Evolutionary conservation across 495 filamentous ascomycete species (phyloP).

Genomic region (Neurospora pannonica): DNA sequence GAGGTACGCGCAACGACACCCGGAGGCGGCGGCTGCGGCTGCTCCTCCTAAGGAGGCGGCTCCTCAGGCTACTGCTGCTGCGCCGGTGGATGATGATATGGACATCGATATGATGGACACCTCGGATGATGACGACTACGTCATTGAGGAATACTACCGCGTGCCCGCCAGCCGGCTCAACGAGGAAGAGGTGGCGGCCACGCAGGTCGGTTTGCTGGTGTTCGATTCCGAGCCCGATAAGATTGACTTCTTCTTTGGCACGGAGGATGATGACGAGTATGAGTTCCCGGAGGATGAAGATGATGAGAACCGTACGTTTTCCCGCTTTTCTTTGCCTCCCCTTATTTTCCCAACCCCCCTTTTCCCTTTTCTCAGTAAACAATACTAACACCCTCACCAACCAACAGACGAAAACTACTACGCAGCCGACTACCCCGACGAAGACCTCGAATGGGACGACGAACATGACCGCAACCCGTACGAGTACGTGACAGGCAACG

Average conservation of each 20-base stretch:
- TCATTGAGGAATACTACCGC: conserved; percentile 45
- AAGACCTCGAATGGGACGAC: conserved; percentile 46
- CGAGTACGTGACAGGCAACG: conserved; percentile 32
- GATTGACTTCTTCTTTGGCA: conserved; percentile 40
- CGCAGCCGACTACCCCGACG: conserved; percentile 45
- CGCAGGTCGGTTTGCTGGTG: conserved; percentile 40
- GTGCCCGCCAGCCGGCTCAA: conserved; percentile 37
- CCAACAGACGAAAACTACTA: conserved; percentile 40
- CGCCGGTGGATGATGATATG: conserved; percentile 17
- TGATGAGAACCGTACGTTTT: conserved; percentile 37
- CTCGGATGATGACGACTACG: conserved; percentile 40
- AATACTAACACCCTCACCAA: background rate
- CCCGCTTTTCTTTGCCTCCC: background rate
- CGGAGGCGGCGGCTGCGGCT: conserved; percentile 17
- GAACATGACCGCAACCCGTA: conserved; percentile 39
- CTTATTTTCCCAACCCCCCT: background rate
- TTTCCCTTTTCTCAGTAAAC: background rate
- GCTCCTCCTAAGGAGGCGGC: background rate
- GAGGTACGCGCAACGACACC: conserved; percentile 41
- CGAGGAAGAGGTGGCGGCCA: conserved; percentile 22
- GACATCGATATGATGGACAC: conserved; percentile 21
- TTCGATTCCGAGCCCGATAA: conserved; percentile 42
- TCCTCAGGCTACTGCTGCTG: conserved; percentile 12
- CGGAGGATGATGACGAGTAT: conserved; percentile 34
- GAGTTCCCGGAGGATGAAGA: conserved; percentile 44